Evolutionary conservation across 1,139 yeast genomes (phyloP).

Genomic region (Waltiozyma sp.): DNA sequence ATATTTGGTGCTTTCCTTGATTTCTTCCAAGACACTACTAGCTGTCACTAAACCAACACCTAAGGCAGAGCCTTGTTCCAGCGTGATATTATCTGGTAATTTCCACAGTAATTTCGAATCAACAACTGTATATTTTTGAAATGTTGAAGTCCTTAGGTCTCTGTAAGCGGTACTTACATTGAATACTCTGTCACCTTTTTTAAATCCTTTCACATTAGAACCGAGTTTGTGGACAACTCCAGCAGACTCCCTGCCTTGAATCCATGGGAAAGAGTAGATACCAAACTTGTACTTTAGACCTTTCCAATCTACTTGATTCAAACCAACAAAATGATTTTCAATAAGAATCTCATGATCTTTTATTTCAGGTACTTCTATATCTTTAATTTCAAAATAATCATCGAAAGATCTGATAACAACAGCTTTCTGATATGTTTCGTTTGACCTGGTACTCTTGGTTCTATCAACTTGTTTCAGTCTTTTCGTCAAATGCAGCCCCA

Average conservation of each 20-base stretch:
- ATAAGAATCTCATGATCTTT: conserved; percentile 28
- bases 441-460: not conserved
- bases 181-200: conserved; percentile 28
- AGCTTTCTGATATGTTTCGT: conserved; percentile 14
- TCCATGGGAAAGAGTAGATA: conserved; percentile 38
- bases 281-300: conserved; percentile 37
- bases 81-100: conserved; percentile 23
- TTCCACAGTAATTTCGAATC: conserved; percentile 35
- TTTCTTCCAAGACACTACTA: conserved; percentile 28
- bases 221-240: conserved; percentile 30
- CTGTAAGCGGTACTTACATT: conserved; percentile 36
- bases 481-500: not conserved
- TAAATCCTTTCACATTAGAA: conserved; percentile 21
- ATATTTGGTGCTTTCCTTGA: conserved; percentile 15
- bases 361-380: conserved; percentile 17
- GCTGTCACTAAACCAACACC: conserved; percentile 41
- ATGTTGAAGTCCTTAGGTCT: conserved; percentile 35
- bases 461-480: not conserved
- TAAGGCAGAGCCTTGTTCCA: conserved; percentile 33
- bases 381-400: conserved; percentile 16
- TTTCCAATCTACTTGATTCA: conserved; percentile 42
- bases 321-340: conserved; percentile 30
- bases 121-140: conserved; percentile 33
- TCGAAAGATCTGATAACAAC: conserved; percentile 20
- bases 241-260: conserved; percentile 37